Evolutionary conservation across 1,284 basidiomycete species (phyloP).

Genomic region (Moniliophthora roreri): DNA sequence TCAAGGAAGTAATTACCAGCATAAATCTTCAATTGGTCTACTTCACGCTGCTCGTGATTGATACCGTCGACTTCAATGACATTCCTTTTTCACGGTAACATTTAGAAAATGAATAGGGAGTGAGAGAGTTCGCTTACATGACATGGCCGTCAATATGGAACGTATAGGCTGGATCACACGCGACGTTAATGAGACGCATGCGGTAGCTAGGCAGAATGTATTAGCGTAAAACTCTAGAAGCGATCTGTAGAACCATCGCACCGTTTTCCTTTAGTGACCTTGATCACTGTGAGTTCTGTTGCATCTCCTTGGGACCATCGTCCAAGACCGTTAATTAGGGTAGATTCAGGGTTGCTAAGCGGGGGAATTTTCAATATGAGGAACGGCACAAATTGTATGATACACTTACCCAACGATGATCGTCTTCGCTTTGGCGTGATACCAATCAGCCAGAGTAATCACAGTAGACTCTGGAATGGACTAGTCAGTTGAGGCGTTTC

Average conservation of each 20-base stretch:
- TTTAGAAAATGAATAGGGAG: neutral
- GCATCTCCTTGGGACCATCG: slow-evolving; percentile 26
- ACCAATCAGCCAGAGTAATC: slow-evolving; percentile 39
- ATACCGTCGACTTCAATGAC: slow-evolving; percentile 56
- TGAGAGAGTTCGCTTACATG: slow-evolving; percentile 24
- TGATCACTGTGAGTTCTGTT: slow-evolving; percentile 28
- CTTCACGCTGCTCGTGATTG: slow-evolving; percentile 35
- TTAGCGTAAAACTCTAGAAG: neutral
- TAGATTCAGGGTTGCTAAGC: slow-evolving; percentile 23
- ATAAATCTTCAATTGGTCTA: slow-evolving; percentile 37
- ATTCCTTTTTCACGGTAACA: slow-evolving; percentile 9
- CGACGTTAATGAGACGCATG: slow-evolving; percentile 33
- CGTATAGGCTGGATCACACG: slow-evolving; percentile 33
- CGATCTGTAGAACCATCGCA: slow-evolving; percentile 15
- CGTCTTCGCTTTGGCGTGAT: neutral
- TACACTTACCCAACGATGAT: neutral
- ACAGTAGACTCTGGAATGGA: slow-evolving; percentile 31
- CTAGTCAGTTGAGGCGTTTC: neutral
- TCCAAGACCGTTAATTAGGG: slow-evolving; percentile 40
- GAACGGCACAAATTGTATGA: too few relatives aligned
- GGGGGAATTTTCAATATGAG: neutral
- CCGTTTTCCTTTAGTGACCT: slow-evolving; percentile 23
- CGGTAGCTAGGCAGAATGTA: slow-evolving; percentile 24
- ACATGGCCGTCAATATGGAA: slow-evolving; percentile 43
- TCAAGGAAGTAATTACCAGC: slow-evolving; percentile 23